Evolutionary conservation across 371 early-diverging fungal genomes (phyloP).

Genomic region (Cokeromyces recurvatus): DNA sequence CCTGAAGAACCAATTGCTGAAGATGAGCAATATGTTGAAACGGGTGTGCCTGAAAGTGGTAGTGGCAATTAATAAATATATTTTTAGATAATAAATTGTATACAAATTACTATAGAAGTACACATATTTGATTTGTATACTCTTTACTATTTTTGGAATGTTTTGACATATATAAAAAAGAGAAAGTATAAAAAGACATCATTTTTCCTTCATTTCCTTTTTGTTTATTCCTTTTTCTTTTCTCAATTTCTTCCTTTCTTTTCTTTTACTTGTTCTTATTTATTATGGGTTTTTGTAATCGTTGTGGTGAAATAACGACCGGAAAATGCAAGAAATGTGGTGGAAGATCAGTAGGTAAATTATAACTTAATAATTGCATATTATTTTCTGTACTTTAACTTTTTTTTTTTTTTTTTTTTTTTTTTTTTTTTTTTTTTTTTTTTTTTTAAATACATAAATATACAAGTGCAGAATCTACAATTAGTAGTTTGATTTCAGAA

Average conservation of each 20-base stretch:
- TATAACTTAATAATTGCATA: no score
- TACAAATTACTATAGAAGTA: slow-evolving; percentile 4
- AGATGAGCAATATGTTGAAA: slow-evolving; percentile 43
- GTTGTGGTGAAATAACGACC: slow-evolving; percentile 52
- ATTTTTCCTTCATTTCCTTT: no score
- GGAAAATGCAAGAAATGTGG: slow-evolving; percentile 58
- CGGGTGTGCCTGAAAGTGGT: slow-evolving; percentile 19
- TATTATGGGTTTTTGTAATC: slow-evolving; percentile 56
- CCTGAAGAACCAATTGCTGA: slow-evolving; percentile 46
- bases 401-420: no score
- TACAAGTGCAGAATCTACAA: slow-evolving; percentile 51
- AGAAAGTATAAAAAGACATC: no score
- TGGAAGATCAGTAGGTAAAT: slow-evolving; percentile 54
- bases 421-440: no score
- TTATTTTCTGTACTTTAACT: not conserved
- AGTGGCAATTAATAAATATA: slow-evolving; percentile 1
- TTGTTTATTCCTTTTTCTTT: no score
- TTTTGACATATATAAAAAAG: slow-evolving; percentile 3
- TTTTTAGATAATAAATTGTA: not conserved
- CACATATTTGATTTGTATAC: not conserved
- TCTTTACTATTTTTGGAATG: slow-evolving; percentile 16
- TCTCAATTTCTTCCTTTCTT: not conserved
- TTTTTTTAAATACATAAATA: no score
- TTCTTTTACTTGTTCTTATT: slow-evolving; percentile 11
- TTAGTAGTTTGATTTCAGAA: slow-evolving; percentile 37